Evolutionary conservation across 768 basidiomycete genomes (phyloP), one percentile per base, ranked within the genome.

Genomic region (Tubosaeta sp.): DNA sequence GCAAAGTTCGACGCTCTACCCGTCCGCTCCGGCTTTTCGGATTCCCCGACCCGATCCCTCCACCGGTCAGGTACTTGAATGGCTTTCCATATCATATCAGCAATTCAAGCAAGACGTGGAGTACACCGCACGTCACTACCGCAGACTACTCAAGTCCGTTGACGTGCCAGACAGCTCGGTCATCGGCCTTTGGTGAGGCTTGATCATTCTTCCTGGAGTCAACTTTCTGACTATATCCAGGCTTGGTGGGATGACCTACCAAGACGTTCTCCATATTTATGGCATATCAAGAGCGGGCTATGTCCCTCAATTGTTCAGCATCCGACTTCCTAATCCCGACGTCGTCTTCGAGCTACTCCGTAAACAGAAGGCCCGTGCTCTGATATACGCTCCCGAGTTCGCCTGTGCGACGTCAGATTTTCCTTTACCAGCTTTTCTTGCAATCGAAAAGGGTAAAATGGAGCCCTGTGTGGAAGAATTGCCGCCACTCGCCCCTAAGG

Each of bases 271-370:
- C 19, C 83, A 86, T 56, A 83, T 90, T 53, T 89, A 88, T 62
- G 82, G 82, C 47, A 70, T 90, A 53, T 83, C 85, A 13, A 75
- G 87, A 61, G 88, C 87, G 6, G 87, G 87, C 5, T 90, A 83
- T 65, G 71, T 87, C 54, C 88, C 88, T 1, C 87, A 90, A 55
- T 67, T 90, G 14, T 87, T 90, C 73, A 86, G 85, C 63, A 71
- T 89, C 54, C 79, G 84, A n/a, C 77, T 90, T 25, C 85, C 88
- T 18, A 87, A 82, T 57, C 82, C 86, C 38, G 72, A 73, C 27
- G 81, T 90, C 36, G 76, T 90, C 61, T 80, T 80, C 57, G 86
- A 90, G 58, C 74, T 90, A 19, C 74, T 90, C 43, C 68, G 65
- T n/a, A 79, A 72, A 62, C 82, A 85, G 44, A 68, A 76, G 36